A percentile compares a stretch with the other conserved stretches of the same genome.
Evolutionary conservation across 805 yeast genomes (phyloP).

Genomic region (Ogataea angusta): DNA sequence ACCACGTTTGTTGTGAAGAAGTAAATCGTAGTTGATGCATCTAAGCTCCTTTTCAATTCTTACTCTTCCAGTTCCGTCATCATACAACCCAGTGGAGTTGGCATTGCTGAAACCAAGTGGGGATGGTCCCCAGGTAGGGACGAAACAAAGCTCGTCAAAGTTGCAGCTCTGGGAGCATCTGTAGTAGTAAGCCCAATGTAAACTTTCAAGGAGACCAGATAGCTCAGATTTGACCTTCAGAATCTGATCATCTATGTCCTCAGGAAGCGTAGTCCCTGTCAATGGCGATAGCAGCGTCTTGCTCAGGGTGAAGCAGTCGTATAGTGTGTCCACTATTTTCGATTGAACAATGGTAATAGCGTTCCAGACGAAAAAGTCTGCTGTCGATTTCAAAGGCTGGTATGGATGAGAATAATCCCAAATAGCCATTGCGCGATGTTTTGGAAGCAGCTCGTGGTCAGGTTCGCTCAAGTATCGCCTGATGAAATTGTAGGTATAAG

Average conservation of each 20-base stretch:
- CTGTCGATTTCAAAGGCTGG: constrained; percentile 33
- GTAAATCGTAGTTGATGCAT: constrained; percentile 16
- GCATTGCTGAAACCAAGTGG: constrained; percentile 44
- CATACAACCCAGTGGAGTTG: constrained; percentile 22
- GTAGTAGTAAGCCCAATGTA: constrained; percentile 46
- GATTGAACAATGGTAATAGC: constrained; percentile 41
- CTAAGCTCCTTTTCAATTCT: constrained; percentile 25
- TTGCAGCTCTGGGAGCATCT: constrained; percentile 42
- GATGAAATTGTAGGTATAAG: constrained; percentile 41
- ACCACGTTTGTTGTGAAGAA: constrained; percentile 1
- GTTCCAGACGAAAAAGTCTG: constrained; percentile 50
- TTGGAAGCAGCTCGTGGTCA: constrained; percentile 12
- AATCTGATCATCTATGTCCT: constrained; percentile 20
- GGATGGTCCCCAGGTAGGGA: constrained; percentile 62
- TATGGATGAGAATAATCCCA: constrained; percentile 47
- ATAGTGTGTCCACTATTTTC: constrained; percentile 36
- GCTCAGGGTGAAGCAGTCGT: constrained; percentile 35
- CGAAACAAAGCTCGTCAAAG: constrained; percentile 49
- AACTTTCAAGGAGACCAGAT: constrained; percentile 31
- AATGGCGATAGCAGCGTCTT: constrained; percentile 23
- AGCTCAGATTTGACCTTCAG: constrained; percentile 27
- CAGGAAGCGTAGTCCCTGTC: constrained; percentile 6
- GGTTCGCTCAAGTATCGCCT: constrained; percentile 40
- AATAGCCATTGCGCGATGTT: constrained; percentile 34
- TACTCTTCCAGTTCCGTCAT: constrained; percentile 21